Conservation (phyloP, 352 stramenopile genomes). For the Pythium insidiosum region DNA sequence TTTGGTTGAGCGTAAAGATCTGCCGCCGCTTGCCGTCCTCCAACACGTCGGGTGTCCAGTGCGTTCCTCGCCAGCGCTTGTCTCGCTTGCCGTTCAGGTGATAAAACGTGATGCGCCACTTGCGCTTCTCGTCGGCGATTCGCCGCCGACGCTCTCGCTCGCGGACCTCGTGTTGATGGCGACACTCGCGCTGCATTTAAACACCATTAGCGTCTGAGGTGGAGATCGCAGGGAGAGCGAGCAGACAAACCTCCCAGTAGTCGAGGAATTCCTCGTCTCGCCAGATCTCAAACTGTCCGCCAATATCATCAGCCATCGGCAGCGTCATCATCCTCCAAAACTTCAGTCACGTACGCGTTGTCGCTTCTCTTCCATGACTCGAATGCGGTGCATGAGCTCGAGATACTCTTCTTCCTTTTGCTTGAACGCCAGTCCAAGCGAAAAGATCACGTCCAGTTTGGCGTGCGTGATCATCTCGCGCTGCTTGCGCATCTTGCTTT, state of each 20-base stretch:
- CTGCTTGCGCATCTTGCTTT: slow-evolving; percentile 59
- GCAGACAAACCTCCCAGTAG: slow-evolving; percentile 55
- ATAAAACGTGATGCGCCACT: slow-evolving; percentile 42
- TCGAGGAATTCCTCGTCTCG: slow-evolving; percentile 74
- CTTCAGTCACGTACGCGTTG: slow-evolving; percentile 37
- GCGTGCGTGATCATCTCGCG: slow-evolving; percentile 43
- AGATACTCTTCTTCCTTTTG: slow-evolving; percentile 34
- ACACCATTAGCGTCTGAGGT: background rate
- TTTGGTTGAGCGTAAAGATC: slow-evolving; percentile 38
- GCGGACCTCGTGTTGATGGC: slow-evolving; percentile 31
- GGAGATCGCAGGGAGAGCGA: background rate
- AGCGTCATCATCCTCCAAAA: too few species aligned
- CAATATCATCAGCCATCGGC: background rate
- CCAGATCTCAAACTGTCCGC: slow-evolving; percentile 52
- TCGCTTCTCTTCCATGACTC: slow-evolving; percentile 32
- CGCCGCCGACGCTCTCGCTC: slow-evolving; percentile 19
- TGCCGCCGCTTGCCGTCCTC: slow-evolving; percentile 38
- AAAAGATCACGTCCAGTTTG: slow-evolving; percentile 56
- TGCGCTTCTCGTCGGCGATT: slow-evolving; percentile 40
- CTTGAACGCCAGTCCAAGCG: slow-evolving; percentile 44
- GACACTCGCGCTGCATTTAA: slow-evolving; percentile 43
- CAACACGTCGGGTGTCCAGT: slow-evolving; percentile 37
- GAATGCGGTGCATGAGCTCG: slow-evolving; percentile 25
- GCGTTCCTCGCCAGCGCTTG: slow-evolving; percentile 37
- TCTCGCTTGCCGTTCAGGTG: slow-evolving; percentile 51